Percentiles rank a stretch among this genome's conserved stretches.
Conservation (phyloP, 805 yeast species). For the Clavispora vitiphila region DNA sequence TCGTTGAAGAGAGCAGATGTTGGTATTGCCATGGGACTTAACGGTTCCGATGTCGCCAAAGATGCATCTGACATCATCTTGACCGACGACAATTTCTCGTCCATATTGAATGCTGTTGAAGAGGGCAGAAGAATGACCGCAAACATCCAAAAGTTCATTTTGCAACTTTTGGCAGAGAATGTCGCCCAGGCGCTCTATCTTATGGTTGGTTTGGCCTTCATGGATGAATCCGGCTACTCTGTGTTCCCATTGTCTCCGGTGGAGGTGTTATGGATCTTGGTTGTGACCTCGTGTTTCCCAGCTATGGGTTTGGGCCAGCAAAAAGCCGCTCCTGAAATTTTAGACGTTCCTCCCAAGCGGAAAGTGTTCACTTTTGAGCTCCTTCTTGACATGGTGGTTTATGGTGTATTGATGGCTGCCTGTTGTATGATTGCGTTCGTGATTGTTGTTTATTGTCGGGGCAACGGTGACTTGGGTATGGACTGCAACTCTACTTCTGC, state of each 20-base stretch:
- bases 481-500: conserved; percentile 28
- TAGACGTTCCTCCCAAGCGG: conserved; percentile 33
- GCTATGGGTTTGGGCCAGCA: conserved; percentile 30
- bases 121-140: conserved; percentile 21
- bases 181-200: conserved; percentile 54
- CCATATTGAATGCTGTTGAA: conserved; percentile 24
- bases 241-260: conserved; percentile 69
- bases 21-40: conserved; percentile 27
- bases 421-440: conserved; percentile 35
- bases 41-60: conserved; percentile 26
- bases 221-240: conserved; percentile 56
- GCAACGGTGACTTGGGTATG: conserved; percentile 35
- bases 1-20: conserved; percentile 25
- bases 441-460: conserved; percentile 33
- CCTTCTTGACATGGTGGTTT: conserved; percentile 36
- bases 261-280: conserved; percentile 19
- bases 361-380: conserved; percentile 38
- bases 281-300: conserved; percentile 18
- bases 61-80: conserved; percentile 25
- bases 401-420: conserved; percentile 40
- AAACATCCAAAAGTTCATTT: conserved; percentile 17
- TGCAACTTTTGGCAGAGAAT: conserved; percentile 19
- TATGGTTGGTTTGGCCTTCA: conserved; percentile 71
- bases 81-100: conserved; percentile 24
- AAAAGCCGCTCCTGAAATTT: conserved; percentile 33